These are phyloP conservation scores for Stagonosporopsis tanaceti DNA, from an alignment of 2,329 filamentous ascomycete species.

Conservation along the genomic window DNA sequence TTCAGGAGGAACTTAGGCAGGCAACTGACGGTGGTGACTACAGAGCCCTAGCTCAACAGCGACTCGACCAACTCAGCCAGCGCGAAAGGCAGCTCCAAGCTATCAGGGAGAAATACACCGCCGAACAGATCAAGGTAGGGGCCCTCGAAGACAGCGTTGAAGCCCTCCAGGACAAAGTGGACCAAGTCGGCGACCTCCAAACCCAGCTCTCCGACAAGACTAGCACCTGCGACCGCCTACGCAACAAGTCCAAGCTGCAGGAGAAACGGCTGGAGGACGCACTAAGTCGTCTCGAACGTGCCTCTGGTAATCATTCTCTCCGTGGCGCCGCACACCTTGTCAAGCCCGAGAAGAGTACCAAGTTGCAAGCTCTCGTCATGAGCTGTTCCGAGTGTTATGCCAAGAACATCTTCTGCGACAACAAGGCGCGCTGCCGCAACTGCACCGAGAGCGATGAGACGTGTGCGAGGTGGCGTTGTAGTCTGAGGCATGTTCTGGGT, in stretches of 20 bases:
- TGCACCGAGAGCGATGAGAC: slow-evolving; percentile 29
- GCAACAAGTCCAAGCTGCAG: slow-evolving; percentile 10
- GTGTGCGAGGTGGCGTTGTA: slow-evolving; percentile 43
- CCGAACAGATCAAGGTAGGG: slow-evolving; percentile 17
- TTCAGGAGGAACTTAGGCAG: background rate
- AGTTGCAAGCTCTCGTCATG: slow-evolving; percentile 32
- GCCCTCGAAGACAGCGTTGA: slow-evolving; percentile 27
- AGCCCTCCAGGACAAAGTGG: slow-evolving; percentile 10
- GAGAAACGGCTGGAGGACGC: background rate
- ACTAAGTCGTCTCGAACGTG: slow-evolving; percentile 11
- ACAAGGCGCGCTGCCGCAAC: slow-evolving; percentile 28
- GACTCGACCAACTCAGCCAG: slow-evolving; percentile 17
- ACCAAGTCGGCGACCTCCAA: slow-evolving; percentile 17
- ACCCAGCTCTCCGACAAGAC: slow-evolving; percentile 31
- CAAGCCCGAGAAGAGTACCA: slow-evolving; percentile 22
- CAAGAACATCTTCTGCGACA: slow-evolving; percentile 37
- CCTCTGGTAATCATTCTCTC: slow-evolving; percentile 25
- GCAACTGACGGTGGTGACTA: slow-evolving; percentile 7
- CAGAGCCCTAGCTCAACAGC: slow-evolving; percentile 4
- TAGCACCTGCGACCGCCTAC: slow-evolving; percentile 28
- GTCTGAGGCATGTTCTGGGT: slow-evolving; percentile 32
- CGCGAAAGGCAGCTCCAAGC: slow-evolving; percentile 22
- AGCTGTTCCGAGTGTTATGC: slow-evolving; percentile 42
- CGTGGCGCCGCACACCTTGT: slow-evolving; percentile 40
- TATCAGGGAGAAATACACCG: slow-evolving; percentile 20